Percentiles rank a stretch among this genome's conserved stretches.
Conservation (phyloP, 116 monocot species). For the Iris pallida region DNA sequence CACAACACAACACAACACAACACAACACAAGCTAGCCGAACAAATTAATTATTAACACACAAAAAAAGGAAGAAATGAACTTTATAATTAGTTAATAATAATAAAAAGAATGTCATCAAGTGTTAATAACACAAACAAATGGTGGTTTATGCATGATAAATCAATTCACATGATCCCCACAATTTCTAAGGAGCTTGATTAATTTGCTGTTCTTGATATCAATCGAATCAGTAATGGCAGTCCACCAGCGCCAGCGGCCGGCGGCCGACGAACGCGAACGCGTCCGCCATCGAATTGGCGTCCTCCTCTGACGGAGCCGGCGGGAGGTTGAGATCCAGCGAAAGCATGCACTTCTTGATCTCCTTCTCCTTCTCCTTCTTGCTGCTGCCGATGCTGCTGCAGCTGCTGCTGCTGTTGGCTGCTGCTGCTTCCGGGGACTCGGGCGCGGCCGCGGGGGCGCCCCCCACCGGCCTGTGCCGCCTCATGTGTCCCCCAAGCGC, state of each 20-base stretch:
- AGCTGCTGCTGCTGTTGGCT: background rate
- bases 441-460: background rate
- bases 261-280: conserved; percentile 10
- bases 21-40: background rate
- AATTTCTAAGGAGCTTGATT: no score
- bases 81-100: background rate
- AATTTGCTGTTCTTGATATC: no score
- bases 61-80: conserved; percentile 2
- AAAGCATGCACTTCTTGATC: conserved; percentile 28
- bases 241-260: conserved; percentile 50
- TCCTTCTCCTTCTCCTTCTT: conserved; percentile 51
- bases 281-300: background rate
- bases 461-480: conserved; percentile 39
- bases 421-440: background rate
- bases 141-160: background rate
- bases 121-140: background rate
- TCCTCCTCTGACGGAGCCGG: conserved; percentile 68
- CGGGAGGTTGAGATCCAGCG: conserved; percentile 77
- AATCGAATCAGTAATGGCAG: conserved; percentile 65
- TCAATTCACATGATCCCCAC: background rate
- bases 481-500: conserved; percentile 85
- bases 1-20: background rate
- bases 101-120: background rate
- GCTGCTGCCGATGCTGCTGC: background rate
- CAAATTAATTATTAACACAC: no score